Conservation (phyloP, 176 grass and related monocot species). For the Eragrostis nindensis region DNA sequence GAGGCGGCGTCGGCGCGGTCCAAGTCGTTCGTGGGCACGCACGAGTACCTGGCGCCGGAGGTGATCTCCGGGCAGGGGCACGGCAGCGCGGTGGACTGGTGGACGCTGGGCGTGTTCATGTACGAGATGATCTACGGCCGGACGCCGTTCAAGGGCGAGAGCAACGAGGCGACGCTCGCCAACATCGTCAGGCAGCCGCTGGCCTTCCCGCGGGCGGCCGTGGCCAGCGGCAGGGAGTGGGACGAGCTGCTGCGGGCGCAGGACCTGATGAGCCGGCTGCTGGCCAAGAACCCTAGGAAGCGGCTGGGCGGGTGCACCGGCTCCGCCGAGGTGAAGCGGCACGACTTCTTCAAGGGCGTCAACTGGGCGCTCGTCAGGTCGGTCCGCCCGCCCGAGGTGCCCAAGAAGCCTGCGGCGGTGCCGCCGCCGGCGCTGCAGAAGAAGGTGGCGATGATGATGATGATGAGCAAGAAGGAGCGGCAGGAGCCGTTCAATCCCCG, state of each 20-base stretch:
- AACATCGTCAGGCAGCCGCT: slow-evolving; percentile 88
- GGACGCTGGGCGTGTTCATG: slow-evolving; percentile 89
- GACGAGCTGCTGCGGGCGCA: slow-evolving; percentile 58
- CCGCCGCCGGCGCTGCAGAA: slow-evolving; percentile 1
- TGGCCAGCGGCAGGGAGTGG: slow-evolving; percentile 37
- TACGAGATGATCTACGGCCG: slow-evolving; percentile 92
- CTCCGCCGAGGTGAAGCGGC: slow-evolving; percentile 78
- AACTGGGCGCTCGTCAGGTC: slow-evolving; percentile 96
- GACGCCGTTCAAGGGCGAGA: slow-evolving; percentile 88
- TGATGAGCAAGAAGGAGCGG: slow-evolving; percentile 62
- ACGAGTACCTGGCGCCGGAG: slow-evolving; percentile 95
- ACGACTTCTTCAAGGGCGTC: slow-evolving; percentile 80
- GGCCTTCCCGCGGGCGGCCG: slow-evolving; percentile 44
- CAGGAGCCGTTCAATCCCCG: slow-evolving; percentile 52
- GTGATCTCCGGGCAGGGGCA: slow-evolving; percentile 89
- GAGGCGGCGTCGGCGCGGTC: slow-evolving; percentile 81
- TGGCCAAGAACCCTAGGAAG: slow-evolving; percentile 77
- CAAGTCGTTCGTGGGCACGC: slow-evolving; percentile 91
- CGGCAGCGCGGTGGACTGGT: slow-evolving; percentile 96
- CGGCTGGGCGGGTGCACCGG: slow-evolving; percentile 69
- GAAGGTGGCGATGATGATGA: slow-evolving; percentile 37
- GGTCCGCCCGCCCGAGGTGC: slow-evolving; percentile 76
- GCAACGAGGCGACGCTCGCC: slow-evolving; percentile 75
- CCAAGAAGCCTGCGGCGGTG: neutral
- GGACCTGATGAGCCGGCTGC: slow-evolving; percentile 71